Percentiles rank a stretch among this genome's conserved stretches.
Evolutionary conservation across 1,284 basidiomycete species (phyloP).

Genomic region (Pseudozyma tsukubaensis): DNA sequence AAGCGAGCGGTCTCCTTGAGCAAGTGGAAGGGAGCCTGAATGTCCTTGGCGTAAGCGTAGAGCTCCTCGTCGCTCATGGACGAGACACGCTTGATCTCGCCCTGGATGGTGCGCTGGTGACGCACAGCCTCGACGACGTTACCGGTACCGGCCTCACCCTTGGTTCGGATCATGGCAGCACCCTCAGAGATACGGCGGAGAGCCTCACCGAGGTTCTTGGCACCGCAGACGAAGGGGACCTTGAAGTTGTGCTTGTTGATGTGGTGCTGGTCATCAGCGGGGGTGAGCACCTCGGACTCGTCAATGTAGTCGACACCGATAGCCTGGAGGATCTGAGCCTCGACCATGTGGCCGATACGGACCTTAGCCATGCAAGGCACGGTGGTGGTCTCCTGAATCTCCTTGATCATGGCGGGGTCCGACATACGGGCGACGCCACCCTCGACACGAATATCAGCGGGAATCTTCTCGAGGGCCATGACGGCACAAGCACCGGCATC

Average conservation of each 20-base stretch:
- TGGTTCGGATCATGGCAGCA: slow-evolving; percentile 70
- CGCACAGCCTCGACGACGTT: slow-evolving; percentile 94
- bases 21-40: slow-evolving; percentile 92
- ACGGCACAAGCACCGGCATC: slow-evolving; percentile 98
- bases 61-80: slow-evolving; percentile 91
- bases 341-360: slow-evolving; percentile 91
- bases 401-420: slow-evolving; percentile 95
- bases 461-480: slow-evolving; percentile 88
- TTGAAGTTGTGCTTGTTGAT: slow-evolving; percentile 75
- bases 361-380: slow-evolving; percentile 82
- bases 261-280: slow-evolving; percentile 76
- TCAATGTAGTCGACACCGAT: slow-evolving; percentile 99
- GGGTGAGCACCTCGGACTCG: slow-evolving; percentile 90
- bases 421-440: slow-evolving; percentile 69
- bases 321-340: slow-evolving; percentile 84
- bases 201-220: slow-evolving; percentile 80
- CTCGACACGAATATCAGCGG: slow-evolving; percentile 81
- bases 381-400: slow-evolving; percentile 78
- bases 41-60: slow-evolving; percentile 90
- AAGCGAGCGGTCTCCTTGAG: slow-evolving; percentile 94
- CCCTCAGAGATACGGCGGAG: slow-evolving; percentile 96
- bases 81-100: slow-evolving; percentile 86
- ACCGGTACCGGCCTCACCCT: slow-evolving; percentile 87
- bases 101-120: slow-evolving; percentile 84
- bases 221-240: slow-evolving; percentile 76